Evolutionary conservation across 2,329 filamentous ascomycete species (phyloP), one percentile per base, ranked within the genome.

Genomic region (Waltergamsia citrina): DNA sequence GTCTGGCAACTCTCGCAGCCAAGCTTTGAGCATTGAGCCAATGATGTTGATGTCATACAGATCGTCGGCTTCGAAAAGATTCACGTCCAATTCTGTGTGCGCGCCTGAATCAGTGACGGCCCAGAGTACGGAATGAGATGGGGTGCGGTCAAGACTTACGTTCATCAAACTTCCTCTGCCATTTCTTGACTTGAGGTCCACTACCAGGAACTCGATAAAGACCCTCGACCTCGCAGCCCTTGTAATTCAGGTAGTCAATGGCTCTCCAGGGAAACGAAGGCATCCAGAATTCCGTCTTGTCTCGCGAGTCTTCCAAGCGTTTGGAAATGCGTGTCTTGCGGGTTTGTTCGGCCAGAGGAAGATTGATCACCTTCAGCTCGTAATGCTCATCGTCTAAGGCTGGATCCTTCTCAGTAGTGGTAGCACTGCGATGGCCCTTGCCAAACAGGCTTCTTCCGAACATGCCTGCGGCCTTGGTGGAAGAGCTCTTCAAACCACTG

Each of bases 281-380:
- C 88, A 96, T 94, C 90, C 90, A 96, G 52, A 93, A 96, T 51
- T 95, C 90, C 1, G 90, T 96, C 67, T 95, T 95, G 52, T 96
- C 90, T 41, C 81, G 76, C 8, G 88, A 94, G 40, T 84, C 77
- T 50, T 93, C 85, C 28, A 96, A 65, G 20, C 82, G 77, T 58
- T 90, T 93, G 7, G 87, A 93, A 52, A 96, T 95, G 42, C 90
- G 75, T 1, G 90, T 95, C 42, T 79, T 67, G n/a, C 90, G 78
- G 6, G 88, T 88, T 59, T 96, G 90, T 53, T 94, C 82, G 18
- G 94, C 71, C 20, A 96, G 64, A 2, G 87, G 86, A 32, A 84
- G 66, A 48, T 92, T 94, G 53, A 96, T 85, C 28, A 94, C 78
- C 46, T 82, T 85, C 48, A 87, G 70, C 35, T 82, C 71, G 49